phyloP scores from a whole-genome alignment of 2,329 filamentous ascomycete genomes.

The Claviceps pazoutovae region DNA sequence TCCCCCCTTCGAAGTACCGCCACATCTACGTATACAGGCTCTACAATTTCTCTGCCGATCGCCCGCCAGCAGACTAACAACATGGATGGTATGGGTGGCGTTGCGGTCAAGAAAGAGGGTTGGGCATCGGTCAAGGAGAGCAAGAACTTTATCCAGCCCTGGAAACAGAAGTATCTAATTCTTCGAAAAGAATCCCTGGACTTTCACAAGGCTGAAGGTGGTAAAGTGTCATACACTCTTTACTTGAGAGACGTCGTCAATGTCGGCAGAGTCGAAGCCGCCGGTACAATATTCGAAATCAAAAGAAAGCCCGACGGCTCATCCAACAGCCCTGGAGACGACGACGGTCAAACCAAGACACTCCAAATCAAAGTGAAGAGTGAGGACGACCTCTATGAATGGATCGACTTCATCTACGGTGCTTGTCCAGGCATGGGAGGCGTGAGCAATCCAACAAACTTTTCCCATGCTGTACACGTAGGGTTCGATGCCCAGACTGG shows the following conservation, averaged over 20 bases:
- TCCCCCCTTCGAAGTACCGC: constrained; percentile 54
- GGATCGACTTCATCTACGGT: constrained; percentile 97
- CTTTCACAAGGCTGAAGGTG: constrained; percentile 82
- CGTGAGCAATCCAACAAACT: constrained; percentile 96
- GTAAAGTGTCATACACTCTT: constrained; percentile 77
- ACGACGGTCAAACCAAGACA: constrained; percentile 68
- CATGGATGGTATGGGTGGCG: constrained; percentile 50
- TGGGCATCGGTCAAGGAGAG: constrained; percentile 85
- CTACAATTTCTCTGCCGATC: constrained; percentile 59
- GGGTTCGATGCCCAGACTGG: constrained; percentile 93
- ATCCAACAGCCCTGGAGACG: constrained; percentile 59
- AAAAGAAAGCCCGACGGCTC: constrained; percentile 57
- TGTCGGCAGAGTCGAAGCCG: constrained; percentile 80
- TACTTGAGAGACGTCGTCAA: constrained; percentile 77
- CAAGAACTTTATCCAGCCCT: constrained; percentile 66
- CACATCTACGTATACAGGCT: constrained; percentile 55
- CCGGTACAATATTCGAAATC: constrained; percentile 88
- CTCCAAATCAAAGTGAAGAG: constrained; percentile 88
- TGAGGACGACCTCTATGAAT: constrained; percentile 94
- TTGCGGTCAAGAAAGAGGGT: constrained; percentile 67
- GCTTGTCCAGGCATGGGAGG: constrained; percentile 95
- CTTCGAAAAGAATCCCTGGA: constrained; percentile 86
- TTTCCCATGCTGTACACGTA: constrained; percentile 91
- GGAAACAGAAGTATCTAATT: constrained; percentile 87
- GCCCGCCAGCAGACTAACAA: constrained; percentile 47